Evolutionary conservation across 176 grass and related monocot species (phyloP).

Genomic region (Dendrocalamus sinicus): DNA sequence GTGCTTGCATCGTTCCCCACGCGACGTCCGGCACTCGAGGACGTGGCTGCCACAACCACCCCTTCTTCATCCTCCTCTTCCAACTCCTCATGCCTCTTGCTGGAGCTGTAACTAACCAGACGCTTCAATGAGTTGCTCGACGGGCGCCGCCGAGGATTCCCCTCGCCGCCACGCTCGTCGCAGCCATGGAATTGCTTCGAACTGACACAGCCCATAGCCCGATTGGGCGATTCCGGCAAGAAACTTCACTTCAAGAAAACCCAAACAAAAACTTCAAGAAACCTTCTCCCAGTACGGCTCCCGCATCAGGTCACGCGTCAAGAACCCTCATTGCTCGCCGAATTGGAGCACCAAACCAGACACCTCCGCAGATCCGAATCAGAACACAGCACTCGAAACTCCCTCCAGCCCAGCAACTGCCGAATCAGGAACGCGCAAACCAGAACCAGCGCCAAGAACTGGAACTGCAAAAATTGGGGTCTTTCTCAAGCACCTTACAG

Average conservation of each 20-base stretch:
- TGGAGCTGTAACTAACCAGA: constrained; percentile 77
- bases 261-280: constrained; percentile 26
- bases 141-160: constrained; percentile 55
- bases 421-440: constrained; percentile 22
- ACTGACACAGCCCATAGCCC: constrained; percentile 83
- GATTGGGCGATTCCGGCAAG: constrained; percentile 49
- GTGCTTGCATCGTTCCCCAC: constrained; percentile 53
- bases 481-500: constrained; percentile 13
- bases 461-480: constrained; percentile 42
- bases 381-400: neutral
- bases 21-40: constrained; percentile 23
- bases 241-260: constrained; percentile 31
- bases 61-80: constrained; percentile 72
- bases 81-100: constrained; percentile 71
- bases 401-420: constrained; percentile 12
- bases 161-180: constrained; percentile 47
- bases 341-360: constrained; percentile 21
- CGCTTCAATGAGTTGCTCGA: constrained; percentile 81
- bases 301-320: constrained; percentile 48
- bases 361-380: constrained; percentile 40
- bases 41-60: constrained; percentile 51
- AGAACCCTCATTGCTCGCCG: constrained; percentile 36
- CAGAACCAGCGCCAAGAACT: constrained; percentile 24
- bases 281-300: constrained; percentile 45
- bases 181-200: constrained; percentile 78